Percentiles rank a stretch among this genome's conserved stretches.
These are phyloP conservation scores for Ceriops tagal DNA, from an alignment of 345 rosid genomes.

Conservation along the genomic window DNA sequence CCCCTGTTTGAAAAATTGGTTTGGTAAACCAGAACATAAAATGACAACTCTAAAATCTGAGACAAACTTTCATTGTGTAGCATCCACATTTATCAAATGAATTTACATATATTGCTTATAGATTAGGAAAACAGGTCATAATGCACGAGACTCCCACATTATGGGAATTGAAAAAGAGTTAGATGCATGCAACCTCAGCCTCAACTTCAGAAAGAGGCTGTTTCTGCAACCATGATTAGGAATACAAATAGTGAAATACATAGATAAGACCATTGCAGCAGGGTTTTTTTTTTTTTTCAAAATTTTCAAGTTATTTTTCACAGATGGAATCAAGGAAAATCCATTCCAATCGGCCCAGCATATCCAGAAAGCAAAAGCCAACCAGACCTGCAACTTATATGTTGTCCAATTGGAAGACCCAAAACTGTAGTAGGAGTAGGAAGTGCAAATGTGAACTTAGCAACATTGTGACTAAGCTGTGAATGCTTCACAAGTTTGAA, in stretches of 20 bases:
- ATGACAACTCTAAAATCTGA: background rate
- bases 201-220: no score
- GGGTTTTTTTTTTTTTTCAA: background rate
- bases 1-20: constrained; percentile 47
- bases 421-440: constrained; percentile 72
- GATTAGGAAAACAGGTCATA: background rate
- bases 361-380: constrained; percentile 1
- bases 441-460: constrained; percentile 78
- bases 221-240: background rate
- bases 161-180: no score
- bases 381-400: constrained; percentile 84
- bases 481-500: constrained; percentile 77
- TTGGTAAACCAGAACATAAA: background rate
- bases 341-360: background rate
- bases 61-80: background rate
- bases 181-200: no score
- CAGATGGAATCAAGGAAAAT: background rate
- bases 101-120: background rate
- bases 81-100: no score
- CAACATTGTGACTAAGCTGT: constrained; percentile 92
- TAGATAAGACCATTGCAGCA: background rate
- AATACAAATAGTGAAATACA: background rate
- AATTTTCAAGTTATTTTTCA: background rate
- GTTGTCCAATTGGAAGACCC: constrained; percentile 97
- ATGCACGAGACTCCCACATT: no score